Conservation (phyloP, 2,329 filamentous ascomycete species). For the Arthrobotrys sphaeroides region DNA sequence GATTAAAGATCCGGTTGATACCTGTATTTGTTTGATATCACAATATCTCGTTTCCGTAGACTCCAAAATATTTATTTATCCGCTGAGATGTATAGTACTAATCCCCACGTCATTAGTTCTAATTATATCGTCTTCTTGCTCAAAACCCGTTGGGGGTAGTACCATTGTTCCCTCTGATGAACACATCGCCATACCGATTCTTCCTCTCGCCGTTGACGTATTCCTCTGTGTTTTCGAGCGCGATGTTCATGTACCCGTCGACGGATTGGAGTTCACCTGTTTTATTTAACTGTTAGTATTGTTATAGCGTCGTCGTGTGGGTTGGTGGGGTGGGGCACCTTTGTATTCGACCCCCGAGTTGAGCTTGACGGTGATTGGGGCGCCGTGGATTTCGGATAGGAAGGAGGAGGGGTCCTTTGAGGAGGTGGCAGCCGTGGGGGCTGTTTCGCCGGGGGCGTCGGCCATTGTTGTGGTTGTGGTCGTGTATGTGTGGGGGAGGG, state of each 20-base stretch:
- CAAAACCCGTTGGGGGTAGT: too few species aligned
- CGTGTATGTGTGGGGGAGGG: background rate
- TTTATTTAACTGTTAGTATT: too few species aligned
- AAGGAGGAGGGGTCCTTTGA: conserved; percentile 89
- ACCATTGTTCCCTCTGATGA: conserved; percentile 77
- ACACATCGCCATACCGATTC: conserved; percentile 73
- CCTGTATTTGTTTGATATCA: background rate
- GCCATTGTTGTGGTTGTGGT: conserved; percentile 32
- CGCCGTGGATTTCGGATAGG: conserved; percentile 91
- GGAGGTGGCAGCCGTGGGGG: background rate
- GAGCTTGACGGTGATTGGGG: conserved; percentile 92
- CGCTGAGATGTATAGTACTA: conserved; percentile 53
- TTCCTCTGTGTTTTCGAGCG: conserved; percentile 93
- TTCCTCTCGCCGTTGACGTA: conserved; percentile 75
- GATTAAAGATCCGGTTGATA: background rate
- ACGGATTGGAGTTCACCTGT: conserved; percentile 93
- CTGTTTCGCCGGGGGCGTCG: conserved; percentile 19
- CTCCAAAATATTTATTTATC: conserved; percentile 28
- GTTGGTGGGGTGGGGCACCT: too few species aligned
- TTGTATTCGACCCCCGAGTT: conserved; percentile 99
- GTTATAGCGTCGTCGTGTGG: too few species aligned
- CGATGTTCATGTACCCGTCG: conserved; percentile 99
- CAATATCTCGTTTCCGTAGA: background rate
- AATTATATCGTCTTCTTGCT: too few species aligned
- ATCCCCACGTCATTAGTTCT: too few species aligned